phyloP scores from a whole-genome alignment of 768 basidiomycete species.

The Tephrocybe sp. region DNA sequence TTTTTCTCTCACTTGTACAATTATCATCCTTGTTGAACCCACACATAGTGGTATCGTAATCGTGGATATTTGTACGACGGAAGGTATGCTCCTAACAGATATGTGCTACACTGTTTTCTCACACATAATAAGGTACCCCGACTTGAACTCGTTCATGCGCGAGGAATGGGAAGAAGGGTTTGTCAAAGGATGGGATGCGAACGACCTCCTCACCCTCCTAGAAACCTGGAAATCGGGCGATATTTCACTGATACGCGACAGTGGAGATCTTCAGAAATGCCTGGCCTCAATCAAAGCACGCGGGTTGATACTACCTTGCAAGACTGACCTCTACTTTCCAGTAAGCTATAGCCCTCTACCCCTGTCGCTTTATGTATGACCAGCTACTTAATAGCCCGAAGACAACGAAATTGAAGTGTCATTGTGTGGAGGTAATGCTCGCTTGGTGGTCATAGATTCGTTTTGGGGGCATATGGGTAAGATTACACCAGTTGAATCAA shows the following conservation, averaged over 20 bases:
- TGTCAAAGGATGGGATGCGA: constrained; percentile 50
- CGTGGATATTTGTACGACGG: constrained; percentile 43
- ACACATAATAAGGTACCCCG: constrained; percentile 44
- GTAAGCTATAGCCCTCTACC: constrained; percentile 24
- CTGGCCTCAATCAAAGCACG: constrained; percentile 46
- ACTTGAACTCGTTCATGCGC: constrained; percentile 49
- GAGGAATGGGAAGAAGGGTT: constrained; percentile 50
- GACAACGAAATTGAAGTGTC: constrained; percentile 51
- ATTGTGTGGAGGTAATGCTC: constrained; percentile 38
- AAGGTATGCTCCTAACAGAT: constrained; percentile 21
- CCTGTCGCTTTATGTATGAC: neutral
- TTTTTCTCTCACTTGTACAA: neutral
- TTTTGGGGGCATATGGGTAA: constrained; percentile 59
- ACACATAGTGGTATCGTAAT: constrained; percentile 52
- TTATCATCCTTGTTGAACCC: neutral
- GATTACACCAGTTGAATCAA: neutral
- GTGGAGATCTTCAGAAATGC: constrained; percentile 40
- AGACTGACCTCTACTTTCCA: constrained; percentile 60
- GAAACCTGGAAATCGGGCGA: constrained; percentile 53
- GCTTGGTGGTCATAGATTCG: constrained; percentile 52
- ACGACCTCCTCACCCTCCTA: constrained; percentile 49
- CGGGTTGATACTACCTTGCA: constrained; percentile 58
- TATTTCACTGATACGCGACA: constrained; percentile 43
- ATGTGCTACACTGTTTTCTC: neutral
- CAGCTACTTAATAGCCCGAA: constrained; percentile 40